Evolutionary conservation across 371 early-diverging fungal species (phyloP).

Genomic region (Mucor plumbeus): DNA sequence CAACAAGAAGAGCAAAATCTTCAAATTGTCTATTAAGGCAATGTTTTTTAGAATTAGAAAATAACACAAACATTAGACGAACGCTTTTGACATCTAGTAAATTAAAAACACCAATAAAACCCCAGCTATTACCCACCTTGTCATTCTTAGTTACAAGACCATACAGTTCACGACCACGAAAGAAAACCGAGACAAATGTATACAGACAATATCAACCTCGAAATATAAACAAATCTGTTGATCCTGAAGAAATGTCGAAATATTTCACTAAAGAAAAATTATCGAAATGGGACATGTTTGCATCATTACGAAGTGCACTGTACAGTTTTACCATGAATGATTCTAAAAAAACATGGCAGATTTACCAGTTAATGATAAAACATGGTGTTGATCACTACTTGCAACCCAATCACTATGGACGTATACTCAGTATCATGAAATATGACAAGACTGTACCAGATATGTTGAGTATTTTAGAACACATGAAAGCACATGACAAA

Average conservation of each 20-base stretch:
- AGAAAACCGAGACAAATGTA: neutral
- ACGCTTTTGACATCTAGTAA: conserved; percentile 7
- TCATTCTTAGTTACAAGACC: conserved; percentile 19
- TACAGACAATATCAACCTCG: conserved; percentile 18
- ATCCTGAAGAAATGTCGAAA: conserved; percentile 8
- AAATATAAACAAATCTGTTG: conserved; percentile 17
- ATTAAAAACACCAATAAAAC: neutral
- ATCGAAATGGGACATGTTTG: conserved; percentile 25
- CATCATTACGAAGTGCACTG: conserved; percentile 36
- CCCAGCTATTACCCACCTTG: conserved; percentile 15
- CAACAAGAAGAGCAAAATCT: conserved; percentile 30
- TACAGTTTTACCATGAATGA: conserved; percentile 35
- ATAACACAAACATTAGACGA: conserved; percentile 9
- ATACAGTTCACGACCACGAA: conserved; percentile 6
- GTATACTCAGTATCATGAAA: conserved; percentile 43
- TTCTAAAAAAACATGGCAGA: conserved; percentile 37
- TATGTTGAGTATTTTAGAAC: conserved; percentile 35
- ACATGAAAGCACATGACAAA: conserved; percentile 27
- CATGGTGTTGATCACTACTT: conserved; percentile 30
- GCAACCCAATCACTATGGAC: conserved; percentile 44
- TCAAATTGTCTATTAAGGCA: conserved; percentile 27
- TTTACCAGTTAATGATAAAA: conserved; percentile 42
- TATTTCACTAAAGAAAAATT: conserved; percentile 2
- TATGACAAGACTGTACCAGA: conserved; percentile 26
- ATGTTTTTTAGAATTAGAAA: conserved; percentile 12